These are phyloP conservation scores for Diaporthe sp. DNA, from an alignment of 2,329 filamentous ascomycete genomes.

Conservation along the genomic window DNA sequence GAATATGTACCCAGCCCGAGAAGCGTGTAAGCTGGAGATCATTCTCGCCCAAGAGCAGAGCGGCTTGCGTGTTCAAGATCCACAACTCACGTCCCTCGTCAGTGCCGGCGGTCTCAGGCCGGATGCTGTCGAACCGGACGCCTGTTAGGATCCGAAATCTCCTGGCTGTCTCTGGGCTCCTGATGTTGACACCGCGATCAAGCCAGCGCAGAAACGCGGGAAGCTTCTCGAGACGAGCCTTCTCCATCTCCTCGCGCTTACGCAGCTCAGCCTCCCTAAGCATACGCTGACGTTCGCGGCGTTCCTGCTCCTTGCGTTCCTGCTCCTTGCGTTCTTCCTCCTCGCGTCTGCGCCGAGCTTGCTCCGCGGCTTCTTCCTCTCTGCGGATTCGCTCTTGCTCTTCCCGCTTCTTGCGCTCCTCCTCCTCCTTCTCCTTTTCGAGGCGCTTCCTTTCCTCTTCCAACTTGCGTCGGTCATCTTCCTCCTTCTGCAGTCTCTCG, in stretches of 20 bases:
- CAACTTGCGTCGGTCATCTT: constrained; percentile 45
- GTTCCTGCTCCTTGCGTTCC: constrained; percentile 65
- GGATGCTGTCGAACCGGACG: constrained; percentile 75
- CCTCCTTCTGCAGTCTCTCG: constrained; percentile 52
- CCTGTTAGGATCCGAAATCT: constrained; percentile 71
- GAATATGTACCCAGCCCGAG: constrained; percentile 70
- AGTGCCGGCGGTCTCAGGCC: constrained; percentile 65
- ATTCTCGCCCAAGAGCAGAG: constrained; percentile 75
- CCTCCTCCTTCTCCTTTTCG: constrained; percentile 61
- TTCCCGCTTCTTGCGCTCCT: constrained; percentile 54
- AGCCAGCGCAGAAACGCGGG: constrained; percentile 75
- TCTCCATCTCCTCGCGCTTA: constrained; percentile 69
- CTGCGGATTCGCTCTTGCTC: constrained; percentile 62
- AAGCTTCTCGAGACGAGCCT: constrained; percentile 67
- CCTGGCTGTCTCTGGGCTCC: constrained; percentile 63
- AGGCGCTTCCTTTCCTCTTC: constrained; percentile 49
- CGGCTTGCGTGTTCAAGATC: constrained; percentile 75
- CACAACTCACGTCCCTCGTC: constrained; percentile 74
- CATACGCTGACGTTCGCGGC: constrained; percentile 60
- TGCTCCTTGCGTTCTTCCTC: constrained; percentile 66
- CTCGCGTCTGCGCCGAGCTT: constrained; percentile 64
- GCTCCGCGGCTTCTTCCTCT: constrained; percentile 64
- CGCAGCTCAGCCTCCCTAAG: constrained; percentile 67
- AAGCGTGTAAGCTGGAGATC: constrained; percentile 73
- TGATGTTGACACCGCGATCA: constrained; percentile 66